Base-by-base conservation (phyloP, 768 basidiomycete species). In the Termitomyces sp. region DNA sequence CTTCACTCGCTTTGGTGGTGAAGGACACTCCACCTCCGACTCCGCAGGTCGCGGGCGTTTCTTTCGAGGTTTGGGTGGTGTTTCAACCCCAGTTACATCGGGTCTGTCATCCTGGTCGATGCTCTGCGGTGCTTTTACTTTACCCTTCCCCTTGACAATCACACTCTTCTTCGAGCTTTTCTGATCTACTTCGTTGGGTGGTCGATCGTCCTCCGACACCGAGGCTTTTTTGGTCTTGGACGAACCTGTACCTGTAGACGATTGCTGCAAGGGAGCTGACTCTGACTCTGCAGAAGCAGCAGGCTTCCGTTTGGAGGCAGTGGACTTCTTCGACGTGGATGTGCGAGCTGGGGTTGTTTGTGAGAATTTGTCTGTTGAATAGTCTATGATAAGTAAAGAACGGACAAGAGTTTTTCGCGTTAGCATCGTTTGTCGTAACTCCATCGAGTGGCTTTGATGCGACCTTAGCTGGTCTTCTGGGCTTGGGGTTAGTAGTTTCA, bases 31-130 rank as follows among this genome's bases (percentile, higher is more conserved):
- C 22, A 55, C 8, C 13, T 54, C 59, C 36, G 40, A 7, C 8
- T 54, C 51, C 39, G 15, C 52, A 33, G 52, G 42, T 33, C 52
- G 50, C 16, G 42, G 20, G 18, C 59, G 52, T 60, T 54, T 60
- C 44, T 44, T 54, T 9, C 40, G 42, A 22, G n/a, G 5, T 38
- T 60, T 55, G 28, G 24, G 24, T 7, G 12, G 51, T n/a, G 32
- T 18, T 18, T 40, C 32, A 9, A 18, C 39, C 12, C 15, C 20
- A 44, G 40, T 36, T 45, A 24, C 22, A 48, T 22, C 16, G 8
- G 35, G 22, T 20, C 35, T 32, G 13, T 53, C 50, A 11, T 12
- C n/a, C 28, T 5, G 54, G 11, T 32, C 28, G 18, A 9, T 7
- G 28, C 7, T 13, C 6, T 55, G 28, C 28, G 40, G 28, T 7